Base-by-base conservation (phyloP, 495 filamentous ascomycete species). In the Aspergillus saccharolyticus region DNA sequence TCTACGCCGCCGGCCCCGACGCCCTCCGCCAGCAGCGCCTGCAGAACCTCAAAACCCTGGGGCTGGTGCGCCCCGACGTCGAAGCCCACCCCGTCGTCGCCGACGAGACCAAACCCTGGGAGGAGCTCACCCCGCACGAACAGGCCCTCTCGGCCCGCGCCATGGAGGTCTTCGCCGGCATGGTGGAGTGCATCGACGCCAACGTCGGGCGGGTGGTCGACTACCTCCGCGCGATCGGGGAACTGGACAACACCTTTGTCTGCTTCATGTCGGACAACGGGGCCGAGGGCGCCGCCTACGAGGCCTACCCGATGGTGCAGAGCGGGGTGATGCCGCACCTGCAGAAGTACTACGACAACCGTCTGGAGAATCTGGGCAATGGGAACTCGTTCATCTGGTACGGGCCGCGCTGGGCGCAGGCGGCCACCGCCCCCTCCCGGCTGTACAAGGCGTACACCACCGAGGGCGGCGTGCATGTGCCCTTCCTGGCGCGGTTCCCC, bases 241-340 rank as follows among this genome's bases (percentile, higher is more conserved):
- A 87, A 62, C 71, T 84, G 1, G 81, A 86, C 62, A 85, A 86
- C 63, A 85, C 84, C 5, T 82, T 84, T 48, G 74, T 86, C 25
- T 76, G 80, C 63, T 85, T 85, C 71, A 80, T 86, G 78, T 81
- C 77, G 33, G 81, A 86, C 63, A 86, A 86, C 57, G 83, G 83
- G n/a, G 83, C 84, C 39, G 83, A 86, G 57, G 84, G 83, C 19
- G 80, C 80, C 22, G 74, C 80, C 42, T 80, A 84, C 55, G 83
- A 86, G 58, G 82, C 83, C 12, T 78, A 80, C 53, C 82, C 85
- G 1, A 77, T 78, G 60, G 75, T 80, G 28, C 72, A 81, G 60
- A 76, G 72, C 61, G 74, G 75, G 17, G 77, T 81, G 47, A 73
- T 79, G 59, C 73, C 74, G 42, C 77, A 80, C 54, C 69, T 86